These are phyloP conservation scores for Allium cepa DNA, from an alignment of 106 monocot genomes.

Conservation along the genomic window DNA sequence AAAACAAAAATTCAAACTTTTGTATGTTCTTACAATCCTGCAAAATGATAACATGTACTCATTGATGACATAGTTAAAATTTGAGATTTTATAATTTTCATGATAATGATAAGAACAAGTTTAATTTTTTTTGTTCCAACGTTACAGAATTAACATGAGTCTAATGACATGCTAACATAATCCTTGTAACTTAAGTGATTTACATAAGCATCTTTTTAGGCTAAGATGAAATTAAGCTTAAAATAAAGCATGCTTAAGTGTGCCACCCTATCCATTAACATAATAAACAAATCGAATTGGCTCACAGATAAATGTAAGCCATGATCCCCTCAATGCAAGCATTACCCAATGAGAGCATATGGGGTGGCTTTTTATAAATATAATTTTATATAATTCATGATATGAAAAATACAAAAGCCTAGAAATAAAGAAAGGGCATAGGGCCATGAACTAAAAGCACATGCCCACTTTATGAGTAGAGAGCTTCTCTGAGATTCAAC, in stretches of 20 bases:
- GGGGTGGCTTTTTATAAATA: background rate
- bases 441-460: constrained; percentile 38
- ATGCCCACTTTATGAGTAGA: constrained; percentile 13
- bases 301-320: background rate
- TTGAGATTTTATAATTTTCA: too few relatives aligned
- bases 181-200: background rate
- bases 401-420: constrained; percentile 2
- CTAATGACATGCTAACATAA: too few relatives aligned
- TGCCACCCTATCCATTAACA: background rate
- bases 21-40: too few relatives aligned
- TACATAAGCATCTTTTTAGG: background rate
- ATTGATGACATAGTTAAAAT: too few relatives aligned
- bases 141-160: too few relatives aligned
- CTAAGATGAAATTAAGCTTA: background rate
- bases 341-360: constrained; percentile 4
- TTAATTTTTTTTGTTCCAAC: too few relatives aligned
- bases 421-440: constrained; percentile 9
- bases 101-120: too few relatives aligned
- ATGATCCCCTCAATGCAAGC: constrained; percentile 6
- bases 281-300: background rate
- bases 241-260: background rate
- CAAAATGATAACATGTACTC: too few relatives aligned
- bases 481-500: constrained; percentile 3
- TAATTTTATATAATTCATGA: too few relatives aligned
- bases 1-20: too few relatives aligned